These are phyloP conservation scores for Acacia confusa DNA, from an alignment of 306 rosid species.

Conservation along the genomic window DNA sequence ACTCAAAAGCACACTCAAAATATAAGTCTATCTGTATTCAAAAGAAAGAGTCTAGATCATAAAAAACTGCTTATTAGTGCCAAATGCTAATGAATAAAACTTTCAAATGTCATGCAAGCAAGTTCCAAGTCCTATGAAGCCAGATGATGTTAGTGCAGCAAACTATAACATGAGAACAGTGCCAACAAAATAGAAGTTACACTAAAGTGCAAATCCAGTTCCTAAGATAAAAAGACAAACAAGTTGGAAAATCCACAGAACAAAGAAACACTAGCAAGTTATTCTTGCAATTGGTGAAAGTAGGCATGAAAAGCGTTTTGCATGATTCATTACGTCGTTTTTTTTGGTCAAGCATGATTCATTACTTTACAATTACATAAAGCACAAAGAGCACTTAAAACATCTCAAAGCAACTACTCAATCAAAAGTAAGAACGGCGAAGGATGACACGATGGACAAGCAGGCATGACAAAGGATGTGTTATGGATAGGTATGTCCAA, in stretches of 20 bases:
- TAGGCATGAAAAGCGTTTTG: background rate
- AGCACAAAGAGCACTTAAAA: background rate
- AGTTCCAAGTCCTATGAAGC: conserved; percentile 9
- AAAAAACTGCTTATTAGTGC: background rate
- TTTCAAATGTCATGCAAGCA: background rate
- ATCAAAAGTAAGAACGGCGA: background rate
- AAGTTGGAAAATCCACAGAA: too few species aligned
- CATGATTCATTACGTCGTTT: background rate
- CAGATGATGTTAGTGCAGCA: conserved; percentile 1
- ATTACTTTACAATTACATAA: background rate
- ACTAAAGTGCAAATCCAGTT: too few species aligned
- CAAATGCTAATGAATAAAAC: background rate
- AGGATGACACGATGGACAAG: background rate
- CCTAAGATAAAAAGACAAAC: too few species aligned
- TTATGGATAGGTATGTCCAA: background rate
- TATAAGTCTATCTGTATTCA: background rate
- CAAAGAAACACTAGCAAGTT: background rate
- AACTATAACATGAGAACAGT: conserved; percentile 2
- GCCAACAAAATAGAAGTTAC: background rate
- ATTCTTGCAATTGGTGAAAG: background rate
- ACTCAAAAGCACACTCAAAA: conserved; percentile 7
- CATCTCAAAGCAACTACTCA: background rate
- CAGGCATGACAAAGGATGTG: background rate
- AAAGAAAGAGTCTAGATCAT: background rate
- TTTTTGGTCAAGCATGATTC: too few species aligned